These are phyloP conservation scores for Paraphaeosphaeria sporulosa DNA, from an alignment of 2,329 filamentous ascomycete species.

Conservation along the genomic window DNA sequence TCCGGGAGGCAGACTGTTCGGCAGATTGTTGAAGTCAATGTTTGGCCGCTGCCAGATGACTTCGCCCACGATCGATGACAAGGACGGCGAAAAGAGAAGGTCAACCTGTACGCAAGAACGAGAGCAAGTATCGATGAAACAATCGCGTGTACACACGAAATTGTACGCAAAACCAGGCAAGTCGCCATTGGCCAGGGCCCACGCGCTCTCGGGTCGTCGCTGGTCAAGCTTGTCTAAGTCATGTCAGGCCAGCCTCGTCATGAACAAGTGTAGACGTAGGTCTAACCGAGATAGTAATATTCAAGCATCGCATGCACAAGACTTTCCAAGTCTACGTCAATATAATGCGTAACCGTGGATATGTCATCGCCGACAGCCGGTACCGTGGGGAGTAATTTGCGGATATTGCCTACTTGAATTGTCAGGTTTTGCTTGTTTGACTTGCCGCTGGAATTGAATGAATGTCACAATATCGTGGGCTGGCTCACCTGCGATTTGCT, in stretches of 20 bases:
- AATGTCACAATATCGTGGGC: not conserved
- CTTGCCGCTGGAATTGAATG: not conserved
- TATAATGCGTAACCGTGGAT: conserved; percentile 8
- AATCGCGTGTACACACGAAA: conserved; percentile 44
- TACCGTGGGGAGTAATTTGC: conserved; percentile 19
- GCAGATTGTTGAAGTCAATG: not conserved
- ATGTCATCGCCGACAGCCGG: conserved; percentile 24
- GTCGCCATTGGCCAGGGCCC: conserved; percentile 35
- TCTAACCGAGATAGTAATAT: conserved; percentile 21
- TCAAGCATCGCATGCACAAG: conserved; percentile 39
- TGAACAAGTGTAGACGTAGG: not conserved
- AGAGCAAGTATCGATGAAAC: conserved; percentile 30
- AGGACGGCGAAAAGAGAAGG: not conserved
- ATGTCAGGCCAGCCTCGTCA: not conserved
- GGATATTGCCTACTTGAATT: not conserved
- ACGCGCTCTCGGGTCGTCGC: conserved; percentile 15
- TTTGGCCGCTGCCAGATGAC: conserved; percentile 5
- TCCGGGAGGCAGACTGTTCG: not conserved
- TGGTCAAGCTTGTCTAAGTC: not conserved
- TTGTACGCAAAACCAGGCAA: conserved; percentile 39
- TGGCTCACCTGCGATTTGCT: conserved; percentile 2
- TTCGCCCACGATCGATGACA: conserved; percentile 4
- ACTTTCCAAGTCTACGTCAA: conserved; percentile 30
- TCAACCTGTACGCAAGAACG: conserved; percentile 25
- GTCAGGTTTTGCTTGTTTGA: not conserved